These are phyloP conservation scores for Pythium dissotocum DNA, from an alignment of 352 stramenopile species.

Conservation along the genomic window DNA sequence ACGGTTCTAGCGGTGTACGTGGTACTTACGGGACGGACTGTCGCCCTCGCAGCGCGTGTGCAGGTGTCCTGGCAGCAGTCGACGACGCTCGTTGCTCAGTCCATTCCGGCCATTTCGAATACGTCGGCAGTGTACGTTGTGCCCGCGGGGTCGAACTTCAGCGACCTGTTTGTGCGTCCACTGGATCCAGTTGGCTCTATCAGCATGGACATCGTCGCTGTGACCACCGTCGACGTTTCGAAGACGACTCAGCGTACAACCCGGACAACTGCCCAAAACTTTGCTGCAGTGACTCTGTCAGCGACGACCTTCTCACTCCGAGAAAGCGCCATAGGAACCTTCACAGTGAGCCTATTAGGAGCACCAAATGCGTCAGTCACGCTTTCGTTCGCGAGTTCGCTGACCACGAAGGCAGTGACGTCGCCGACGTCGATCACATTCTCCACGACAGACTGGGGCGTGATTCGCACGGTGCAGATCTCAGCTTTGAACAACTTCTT, in stretches of 20 bases:
- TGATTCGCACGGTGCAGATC: slow-evolving; percentile 37
- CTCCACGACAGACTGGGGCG: slow-evolving; percentile 35
- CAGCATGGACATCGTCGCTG: slow-evolving; percentile 27
- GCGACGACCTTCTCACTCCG: slow-evolving; percentile 40
- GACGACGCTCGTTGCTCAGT: slow-evolving; percentile 34
- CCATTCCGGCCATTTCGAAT: slow-evolving; percentile 30
- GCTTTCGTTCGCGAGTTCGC: slow-evolving; percentile 38
- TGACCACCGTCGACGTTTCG: slow-evolving; percentile 45
- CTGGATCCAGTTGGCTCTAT: slow-evolving; percentile 2
- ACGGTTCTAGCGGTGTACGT: slow-evolving; percentile 42
- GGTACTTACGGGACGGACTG: slow-evolving; percentile 18
- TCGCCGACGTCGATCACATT: slow-evolving; percentile 35
- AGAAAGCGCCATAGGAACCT: slow-evolving; percentile 30
- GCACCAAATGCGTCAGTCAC: slow-evolving; percentile 36
- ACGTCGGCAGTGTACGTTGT: slow-evolving; percentile 37
- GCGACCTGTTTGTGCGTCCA: slow-evolving; percentile 31
- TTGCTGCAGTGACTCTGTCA: slow-evolving; percentile 44
- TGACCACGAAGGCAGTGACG: slow-evolving; percentile 31
- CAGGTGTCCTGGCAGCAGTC: slow-evolving; percentile 46
- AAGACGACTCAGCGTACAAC: slow-evolving; percentile 38
- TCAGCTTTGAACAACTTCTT: slow-evolving; percentile 52
- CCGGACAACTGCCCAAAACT: slow-evolving; percentile 31
- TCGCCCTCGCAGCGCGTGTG: slow-evolving; percentile 16
- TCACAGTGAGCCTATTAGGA: slow-evolving; percentile 44
- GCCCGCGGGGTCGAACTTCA: slow-evolving; percentile 26